Conservation (phyloP, 768 basidiomycete genomes). For the Collybia nuda region DNA sequence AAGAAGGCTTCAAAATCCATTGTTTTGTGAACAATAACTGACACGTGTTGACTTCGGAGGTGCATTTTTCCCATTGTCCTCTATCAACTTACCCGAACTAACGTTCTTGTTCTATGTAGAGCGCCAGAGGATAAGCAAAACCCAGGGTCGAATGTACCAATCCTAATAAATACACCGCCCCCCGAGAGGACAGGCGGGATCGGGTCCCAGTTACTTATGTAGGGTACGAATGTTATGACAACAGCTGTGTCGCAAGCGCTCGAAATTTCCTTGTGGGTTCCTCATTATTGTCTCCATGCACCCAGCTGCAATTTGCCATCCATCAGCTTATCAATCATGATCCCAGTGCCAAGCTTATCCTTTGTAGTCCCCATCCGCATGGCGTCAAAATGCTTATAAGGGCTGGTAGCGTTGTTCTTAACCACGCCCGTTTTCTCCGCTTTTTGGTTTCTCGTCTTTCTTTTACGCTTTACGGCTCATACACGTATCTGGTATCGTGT, state of each 20-base stretch:
- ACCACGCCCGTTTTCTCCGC: constrained; percentile 3
- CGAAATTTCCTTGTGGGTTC: background rate
- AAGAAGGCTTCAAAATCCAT: too few relatives aligned
- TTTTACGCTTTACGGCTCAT: constrained; percentile 6
- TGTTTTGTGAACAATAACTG: too few relatives aligned
- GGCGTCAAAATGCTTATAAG: constrained; percentile 4
- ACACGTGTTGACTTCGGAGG: too few relatives aligned
- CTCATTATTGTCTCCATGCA: constrained; percentile 4
- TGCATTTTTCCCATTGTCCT: too few relatives aligned
- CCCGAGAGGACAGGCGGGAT: too few relatives aligned
- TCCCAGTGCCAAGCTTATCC: constrained; percentile 2
- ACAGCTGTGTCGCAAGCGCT: background rate
- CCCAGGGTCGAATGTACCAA: too few relatives aligned
- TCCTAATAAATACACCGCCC: too few relatives aligned
- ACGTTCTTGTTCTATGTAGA: too few relatives aligned
- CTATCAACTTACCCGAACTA: too few relatives aligned
- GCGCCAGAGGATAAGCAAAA: too few relatives aligned
- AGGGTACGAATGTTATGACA: background rate
- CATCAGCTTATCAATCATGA: constrained; percentile 10
- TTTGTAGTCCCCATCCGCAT: background rate
- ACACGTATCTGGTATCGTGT: constrained; percentile 10
- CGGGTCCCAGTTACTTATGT: background rate
- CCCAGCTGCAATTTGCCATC: too few relatives aligned
- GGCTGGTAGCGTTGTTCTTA: background rate
- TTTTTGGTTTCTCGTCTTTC: constrained; percentile 6